Percentiles rank a stretch among this genome's conserved stretches.
Evolutionary conservation across 441 rosid species (phyloP).

Genomic region (Populus hybrid): DNA sequence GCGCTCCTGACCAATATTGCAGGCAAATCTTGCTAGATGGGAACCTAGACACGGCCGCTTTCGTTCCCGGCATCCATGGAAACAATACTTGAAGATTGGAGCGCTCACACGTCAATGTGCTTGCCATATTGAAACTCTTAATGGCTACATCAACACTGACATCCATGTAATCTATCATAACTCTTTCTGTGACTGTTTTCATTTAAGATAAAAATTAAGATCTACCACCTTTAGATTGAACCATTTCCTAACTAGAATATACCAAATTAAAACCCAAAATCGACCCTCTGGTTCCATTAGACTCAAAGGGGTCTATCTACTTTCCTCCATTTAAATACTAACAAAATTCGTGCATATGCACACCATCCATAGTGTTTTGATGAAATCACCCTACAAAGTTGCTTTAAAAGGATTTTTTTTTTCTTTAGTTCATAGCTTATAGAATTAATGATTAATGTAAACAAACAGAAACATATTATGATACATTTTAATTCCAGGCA

Average conservation of each 20-base stretch:
- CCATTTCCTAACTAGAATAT: too few species aligned
- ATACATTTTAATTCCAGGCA: slow-evolving; percentile 34
- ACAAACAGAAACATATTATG: neutral
- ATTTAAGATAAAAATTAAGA: too few species aligned
- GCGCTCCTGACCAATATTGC: neutral
- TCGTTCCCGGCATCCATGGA: slow-evolving; percentile 65
- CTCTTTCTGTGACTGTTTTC: too few species aligned
- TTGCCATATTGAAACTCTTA: slow-evolving; percentile 63
- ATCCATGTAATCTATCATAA: slow-evolving; percentile 35
- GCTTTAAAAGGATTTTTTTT: slow-evolving; percentile 2
- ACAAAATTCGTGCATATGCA: neutral
- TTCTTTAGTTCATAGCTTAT: neutral
- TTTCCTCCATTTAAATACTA: too few species aligned
- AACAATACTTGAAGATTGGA: slow-evolving; percentile 67
- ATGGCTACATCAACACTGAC: slow-evolving; percentile 44
- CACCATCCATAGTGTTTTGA: slow-evolving; percentile 17
- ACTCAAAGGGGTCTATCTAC: too few species aligned
- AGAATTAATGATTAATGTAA: too few species aligned
- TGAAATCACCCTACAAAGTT: slow-evolving; percentile 9
- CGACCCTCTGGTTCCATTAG: too few species aligned
- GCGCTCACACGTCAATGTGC: slow-evolving; percentile 71
- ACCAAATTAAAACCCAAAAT: too few species aligned
- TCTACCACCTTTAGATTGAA: too few species aligned
- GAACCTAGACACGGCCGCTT: slow-evolving; percentile 80
- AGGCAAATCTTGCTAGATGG: slow-evolving; percentile 92